Evolutionary conservation across 2,329 filamentous ascomycete species (phyloP), one percentile per base, ranked within the genome.

Genomic region (Nemania diffusa): DNA sequence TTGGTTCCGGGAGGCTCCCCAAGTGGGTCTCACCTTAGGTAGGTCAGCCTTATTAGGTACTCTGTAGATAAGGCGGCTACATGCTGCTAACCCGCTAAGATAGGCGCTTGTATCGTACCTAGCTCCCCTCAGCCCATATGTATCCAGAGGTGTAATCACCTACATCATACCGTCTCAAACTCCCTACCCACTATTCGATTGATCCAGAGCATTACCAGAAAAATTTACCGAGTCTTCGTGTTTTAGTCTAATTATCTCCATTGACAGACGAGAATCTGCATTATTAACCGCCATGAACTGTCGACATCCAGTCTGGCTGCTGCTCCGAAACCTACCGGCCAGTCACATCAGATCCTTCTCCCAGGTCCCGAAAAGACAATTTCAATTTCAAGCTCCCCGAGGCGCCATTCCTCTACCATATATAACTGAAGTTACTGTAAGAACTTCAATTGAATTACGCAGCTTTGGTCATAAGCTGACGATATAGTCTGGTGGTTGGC

Each of bases 401-500:
- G 73, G 64, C 20, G 57, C 69, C 68, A 84, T 89, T 64, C 87
- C 87, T 17, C 83, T 89, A 79, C 87, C 87, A 0, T 88, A 87
- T 73, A 88, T 89, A 75, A 85, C 84, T 62, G 84, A 85, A 76
- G 83, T 85, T 63, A 84, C 84, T 68, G 84, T 85, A 81, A 71
- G 72, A 58, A 17, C 37, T 55, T 32, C 24, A 17, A 40, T 24
- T 22, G 20, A n/a, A 40, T 50, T 55, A 48, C 57, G 9, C 17
- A 42, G 24, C 17, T 48, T 26, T 37, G 9, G 34, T 58, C 51
- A 26, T 57, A 65, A 29, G 65, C 80, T 82, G 67, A 81, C 77
- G 65, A 58, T 71, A 37, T 74, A 94, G 91, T 86, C 90, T 74
- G 90, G 90, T 71, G 91, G 91, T 69, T 92, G 91, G 86, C 90